These are phyloP conservation scores for Tulasnella sp. DNA, from an alignment of 768 basidiomycete species.

Conservation along the genomic window DNA sequence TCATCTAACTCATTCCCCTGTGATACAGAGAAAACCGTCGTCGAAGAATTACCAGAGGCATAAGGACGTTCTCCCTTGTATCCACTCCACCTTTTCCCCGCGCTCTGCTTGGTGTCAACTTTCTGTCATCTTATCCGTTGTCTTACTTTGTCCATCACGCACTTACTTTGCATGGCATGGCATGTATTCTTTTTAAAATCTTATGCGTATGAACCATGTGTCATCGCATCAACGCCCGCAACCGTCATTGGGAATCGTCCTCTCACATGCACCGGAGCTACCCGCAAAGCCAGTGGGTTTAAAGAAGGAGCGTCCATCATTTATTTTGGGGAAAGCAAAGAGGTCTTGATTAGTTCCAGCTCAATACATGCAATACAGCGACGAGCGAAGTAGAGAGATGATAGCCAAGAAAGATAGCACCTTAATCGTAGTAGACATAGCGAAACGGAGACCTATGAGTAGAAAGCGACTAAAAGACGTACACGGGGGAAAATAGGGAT, in stretches of 20 bases:
- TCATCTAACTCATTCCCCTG: neutral
- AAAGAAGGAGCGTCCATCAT: neutral
- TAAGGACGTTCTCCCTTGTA: neutral
- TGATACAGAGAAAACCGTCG: constrained; percentile 17
- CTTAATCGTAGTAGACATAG: neutral
- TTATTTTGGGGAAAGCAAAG: neutral
- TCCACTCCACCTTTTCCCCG: neutral
- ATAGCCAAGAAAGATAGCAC: neutral
- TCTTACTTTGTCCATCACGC: neutral
- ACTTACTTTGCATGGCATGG: constrained; percentile 10
- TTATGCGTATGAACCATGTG: constrained; percentile 14
- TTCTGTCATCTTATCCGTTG: constrained; percentile 4
- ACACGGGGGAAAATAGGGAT: neutral
- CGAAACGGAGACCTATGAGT: neutral
- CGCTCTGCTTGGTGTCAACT: neutral
- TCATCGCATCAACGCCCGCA: neutral
- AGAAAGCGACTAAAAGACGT: neutral
- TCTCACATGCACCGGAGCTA: neutral
- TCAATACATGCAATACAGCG: neutral
- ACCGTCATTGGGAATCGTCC: neutral
- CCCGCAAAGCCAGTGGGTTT: neutral
- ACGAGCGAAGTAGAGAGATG: neutral
- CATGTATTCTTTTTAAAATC: constrained; percentile 9
- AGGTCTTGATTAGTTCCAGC: neutral
- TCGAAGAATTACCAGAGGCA: constrained; percentile 1